Conservation (phyloP, 306 rosid genomes). For the Citrullus amarus region DNA sequence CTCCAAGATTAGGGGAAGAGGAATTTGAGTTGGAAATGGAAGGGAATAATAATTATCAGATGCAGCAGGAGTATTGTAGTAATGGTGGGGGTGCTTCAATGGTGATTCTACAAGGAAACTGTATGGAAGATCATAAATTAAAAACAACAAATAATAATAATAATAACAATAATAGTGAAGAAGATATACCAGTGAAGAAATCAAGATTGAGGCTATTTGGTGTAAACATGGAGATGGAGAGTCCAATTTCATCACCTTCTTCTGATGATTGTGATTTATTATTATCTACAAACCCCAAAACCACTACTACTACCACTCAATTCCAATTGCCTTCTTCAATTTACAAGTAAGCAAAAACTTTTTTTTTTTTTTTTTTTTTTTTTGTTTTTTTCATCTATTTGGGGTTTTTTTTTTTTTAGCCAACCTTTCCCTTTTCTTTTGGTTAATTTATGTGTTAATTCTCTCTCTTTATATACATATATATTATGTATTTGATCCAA, state of each 20-base stretch:
- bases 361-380: too few relatives aligned
- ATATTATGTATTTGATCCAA: not conserved
- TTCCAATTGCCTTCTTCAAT: not conserved
- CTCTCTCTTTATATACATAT: not conserved
- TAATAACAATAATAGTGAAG: not conserved
- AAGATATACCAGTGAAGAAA: conserved; percentile 20
- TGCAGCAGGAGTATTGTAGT: not conserved
- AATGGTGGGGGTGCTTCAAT: conserved; percentile 12
- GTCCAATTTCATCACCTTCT: conserved; percentile 14
- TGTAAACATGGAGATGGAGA: conserved; percentile 31
- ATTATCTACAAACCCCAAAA: conserved; percentile 12
- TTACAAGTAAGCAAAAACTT: not conserved
- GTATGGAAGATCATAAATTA: not conserved
- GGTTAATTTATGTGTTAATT: not conserved
- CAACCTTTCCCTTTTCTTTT: not conserved
- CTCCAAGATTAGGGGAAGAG: not conserved
- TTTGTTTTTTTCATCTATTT: not conserved
- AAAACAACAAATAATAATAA: not conserved
- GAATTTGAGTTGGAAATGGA: conserved; percentile 14
- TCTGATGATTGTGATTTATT: conserved; percentile 19
- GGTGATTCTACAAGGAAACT: conserved; percentile 29
- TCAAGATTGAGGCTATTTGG: conserved; percentile 32
- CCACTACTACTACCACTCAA: not conserved
- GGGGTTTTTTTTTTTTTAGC: not conserved
- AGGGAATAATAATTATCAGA: not conserved